Evolutionary conservation across 2,329 filamentous ascomycete genomes (phyloP).

Genomic region (Claviceps sorghi): DNA sequence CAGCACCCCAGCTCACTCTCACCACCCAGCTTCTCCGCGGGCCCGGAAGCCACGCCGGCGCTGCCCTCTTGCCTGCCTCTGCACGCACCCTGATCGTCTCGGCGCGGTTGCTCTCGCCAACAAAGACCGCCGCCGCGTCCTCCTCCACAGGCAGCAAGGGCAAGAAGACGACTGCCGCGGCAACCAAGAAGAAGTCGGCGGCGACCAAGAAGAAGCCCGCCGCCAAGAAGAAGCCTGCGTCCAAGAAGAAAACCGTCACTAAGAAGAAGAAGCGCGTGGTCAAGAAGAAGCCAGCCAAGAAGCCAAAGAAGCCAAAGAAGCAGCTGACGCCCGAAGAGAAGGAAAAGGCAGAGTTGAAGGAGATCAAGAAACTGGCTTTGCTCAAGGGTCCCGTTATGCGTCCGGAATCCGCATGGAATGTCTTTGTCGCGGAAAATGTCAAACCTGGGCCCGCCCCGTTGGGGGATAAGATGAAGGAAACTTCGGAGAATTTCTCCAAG

Average conservation of each 20-base stretch:
- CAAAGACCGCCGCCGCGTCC: constrained; percentile 2
- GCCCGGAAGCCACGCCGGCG: not conserved
- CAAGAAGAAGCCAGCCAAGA: constrained; percentile 19
- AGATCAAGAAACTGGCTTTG: constrained; percentile 28
- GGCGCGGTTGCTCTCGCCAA: constrained; percentile 13
- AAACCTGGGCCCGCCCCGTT: constrained; percentile 6
- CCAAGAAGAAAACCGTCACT: constrained; percentile 15
- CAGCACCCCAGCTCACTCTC: constrained; percentile 10
- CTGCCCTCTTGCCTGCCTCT: constrained; percentile 6
- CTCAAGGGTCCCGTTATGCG: constrained; percentile 23
- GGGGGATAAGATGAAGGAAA: constrained; percentile 10
- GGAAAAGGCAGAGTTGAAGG: constrained; percentile 17
- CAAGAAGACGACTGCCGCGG: constrained; percentile 7
- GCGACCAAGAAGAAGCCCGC: constrained; percentile 25
- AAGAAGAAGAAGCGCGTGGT: constrained; percentile 7
- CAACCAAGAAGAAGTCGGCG: constrained; percentile 7
- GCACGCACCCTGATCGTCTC: constrained; percentile 16
- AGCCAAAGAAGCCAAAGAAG: constrained; percentile 12
- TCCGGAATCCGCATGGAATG: constrained; percentile 20
- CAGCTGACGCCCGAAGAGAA: constrained; percentile 36
- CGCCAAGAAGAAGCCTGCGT: constrained; percentile 12
- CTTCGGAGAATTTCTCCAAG: constrained; percentile 22
- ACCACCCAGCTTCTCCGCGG: constrained; percentile 3
- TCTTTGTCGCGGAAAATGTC: constrained; percentile 24
- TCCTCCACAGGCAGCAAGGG: constrained; percentile 7